Percentiles rank a stretch among this genome's conserved stretches.
Conservation (phyloP, 1,284 basidiomycete genomes). For the Ustilago curta region DNA sequence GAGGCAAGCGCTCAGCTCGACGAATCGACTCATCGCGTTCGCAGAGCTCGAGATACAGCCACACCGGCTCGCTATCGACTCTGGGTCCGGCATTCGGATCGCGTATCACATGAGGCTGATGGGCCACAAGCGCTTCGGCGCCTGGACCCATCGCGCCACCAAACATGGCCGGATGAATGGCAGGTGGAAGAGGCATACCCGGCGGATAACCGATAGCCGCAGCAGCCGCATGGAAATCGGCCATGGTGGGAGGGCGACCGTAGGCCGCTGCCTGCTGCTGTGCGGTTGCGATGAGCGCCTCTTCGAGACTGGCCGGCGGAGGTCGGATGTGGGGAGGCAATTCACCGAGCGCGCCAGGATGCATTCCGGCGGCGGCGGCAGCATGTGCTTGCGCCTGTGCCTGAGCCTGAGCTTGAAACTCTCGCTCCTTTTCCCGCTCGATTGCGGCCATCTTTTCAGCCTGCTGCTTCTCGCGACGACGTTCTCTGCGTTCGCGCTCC, state of each 20-base stretch:
- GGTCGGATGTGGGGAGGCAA: slow-evolving; percentile 37
- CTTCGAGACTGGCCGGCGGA: slow-evolving; percentile 36
- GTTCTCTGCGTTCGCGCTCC: slow-evolving; percentile 41
- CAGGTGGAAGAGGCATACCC: slow-evolving; percentile 38
- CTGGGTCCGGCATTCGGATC: slow-evolving; percentile 59
- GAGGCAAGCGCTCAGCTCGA: slow-evolving; percentile 30
- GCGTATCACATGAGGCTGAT: slow-evolving; percentile 37
- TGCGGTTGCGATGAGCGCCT: slow-evolving; percentile 42
- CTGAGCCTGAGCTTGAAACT: slow-evolving; percentile 33
- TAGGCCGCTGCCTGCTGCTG: slow-evolving; percentile 43
- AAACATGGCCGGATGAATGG: slow-evolving; percentile 37
- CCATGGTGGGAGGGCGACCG: slow-evolving; percentile 41
- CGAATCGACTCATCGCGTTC: slow-evolving; percentile 55
- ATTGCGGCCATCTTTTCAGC: slow-evolving; percentile 45
- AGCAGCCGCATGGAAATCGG: slow-evolving; percentile 47
- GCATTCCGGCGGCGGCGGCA: slow-evolving; percentile 35
- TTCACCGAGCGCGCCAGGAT: slow-evolving; percentile 28
- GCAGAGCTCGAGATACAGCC: slow-evolving; percentile 65
- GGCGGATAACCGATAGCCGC: slow-evolving; percentile 43
- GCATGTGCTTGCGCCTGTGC: slow-evolving; percentile 49
- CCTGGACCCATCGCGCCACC: slow-evolving; percentile 27
- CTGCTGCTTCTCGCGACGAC: slow-evolving; percentile 47
- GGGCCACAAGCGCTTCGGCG: slow-evolving; percentile 22
- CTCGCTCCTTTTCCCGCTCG: slow-evolving; percentile 44
- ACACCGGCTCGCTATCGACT: slow-evolving; percentile 66